Conservation (phyloP, 768 basidiomycete genomes). For the Lentinus brumalis region DNA sequence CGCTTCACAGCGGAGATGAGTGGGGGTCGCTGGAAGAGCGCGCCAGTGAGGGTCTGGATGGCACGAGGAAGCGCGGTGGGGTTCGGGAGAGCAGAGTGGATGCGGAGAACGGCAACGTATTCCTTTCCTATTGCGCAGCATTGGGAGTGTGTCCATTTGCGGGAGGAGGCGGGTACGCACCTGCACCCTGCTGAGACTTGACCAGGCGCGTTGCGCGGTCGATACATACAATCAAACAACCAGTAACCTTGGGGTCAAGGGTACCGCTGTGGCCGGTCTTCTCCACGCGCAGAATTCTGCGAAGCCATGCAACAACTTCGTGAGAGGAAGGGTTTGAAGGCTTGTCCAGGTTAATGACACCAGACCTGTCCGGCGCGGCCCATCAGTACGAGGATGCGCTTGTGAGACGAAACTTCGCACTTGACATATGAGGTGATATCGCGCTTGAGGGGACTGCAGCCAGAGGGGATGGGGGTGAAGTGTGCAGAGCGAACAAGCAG, state of each 20-base stretch:
- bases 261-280: constrained; percentile 99
- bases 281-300: constrained; percentile 94
- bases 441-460: constrained; percentile 92
- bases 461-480: constrained; percentile 96
- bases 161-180: constrained; percentile 42
- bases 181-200: constrained; percentile 98
- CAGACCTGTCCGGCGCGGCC: constrained; percentile 63
- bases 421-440: constrained; percentile 92
- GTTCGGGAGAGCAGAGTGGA: constrained; percentile 81
- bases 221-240: constrained; percentile 98
- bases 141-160: not conserved
- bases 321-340: constrained; percentile 99
- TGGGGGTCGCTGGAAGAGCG: constrained; percentile 97
- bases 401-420: constrained; percentile 39
- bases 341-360: constrained; percentile 99
- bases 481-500: constrained; percentile 91
- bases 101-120: constrained; percentile 94
- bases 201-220: constrained; percentile 97
- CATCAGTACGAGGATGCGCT: not conserved
- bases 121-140: constrained; percentile 72
- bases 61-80: constrained; percentile 89
- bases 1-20: constrained; percentile 99
- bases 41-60: constrained; percentile 95
- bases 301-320: constrained; percentile 98
- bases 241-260: constrained; percentile 98